phyloP scores from a whole-genome alignment of 2,329 filamentous ascomycete genomes.

The Incumbomyces delicatus region DNA sequence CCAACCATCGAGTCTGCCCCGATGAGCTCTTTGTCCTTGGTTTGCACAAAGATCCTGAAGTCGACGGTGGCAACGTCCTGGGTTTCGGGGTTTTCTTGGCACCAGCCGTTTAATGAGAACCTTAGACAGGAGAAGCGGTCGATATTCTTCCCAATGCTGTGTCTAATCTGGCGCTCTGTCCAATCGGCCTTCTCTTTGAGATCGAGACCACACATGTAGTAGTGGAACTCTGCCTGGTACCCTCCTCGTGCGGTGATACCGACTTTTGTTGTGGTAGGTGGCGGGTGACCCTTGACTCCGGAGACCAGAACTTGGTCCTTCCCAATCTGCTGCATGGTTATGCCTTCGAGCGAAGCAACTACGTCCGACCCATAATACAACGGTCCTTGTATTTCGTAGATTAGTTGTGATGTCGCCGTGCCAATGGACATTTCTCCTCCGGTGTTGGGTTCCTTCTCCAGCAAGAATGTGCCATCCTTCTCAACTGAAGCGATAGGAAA shows the following conservation, averaged over 20 bases:
- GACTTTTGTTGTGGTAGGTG: slow-evolving; percentile 35
- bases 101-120: slow-evolving; percentile 13
- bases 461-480: slow-evolving; percentile 11
- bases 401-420: slow-evolving; percentile 18
- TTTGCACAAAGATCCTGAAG: slow-evolving; percentile 32
- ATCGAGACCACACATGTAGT: slow-evolving; percentile 30
- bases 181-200: slow-evolving; percentile 28
- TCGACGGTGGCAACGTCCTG: slow-evolving; percentile 28
- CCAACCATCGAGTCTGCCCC: slow-evolving; percentile 10
- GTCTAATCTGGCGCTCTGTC: slow-evolving; percentile 26
- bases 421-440: slow-evolving; percentile 18
- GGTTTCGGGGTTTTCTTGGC: slow-evolving; percentile 20
- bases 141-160: slow-evolving; percentile 19
- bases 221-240: slow-evolving; percentile 31
- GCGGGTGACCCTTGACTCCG: slow-evolving; percentile 33
- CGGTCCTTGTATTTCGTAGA: slow-evolving; percentile 30
- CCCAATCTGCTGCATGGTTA: slow-evolving; percentile 32
- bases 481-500: slow-evolving; percentile 23
- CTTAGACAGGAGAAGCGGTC: slow-evolving; percentile 13
- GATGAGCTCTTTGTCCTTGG: slow-evolving; percentile 24
- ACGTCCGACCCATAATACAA: slow-evolving; percentile 42
- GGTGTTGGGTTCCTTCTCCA: slow-evolving; percentile 11
- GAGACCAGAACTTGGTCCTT: slow-evolving; percentile 38
- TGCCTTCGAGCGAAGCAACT: slow-evolving; percentile 31
- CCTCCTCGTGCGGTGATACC: slow-evolving; percentile 30